Evolutionary conservation across 805 yeast species (phyloP), one percentile per base, ranked within the genome.

Genomic region (Candida dendrica): DNA sequence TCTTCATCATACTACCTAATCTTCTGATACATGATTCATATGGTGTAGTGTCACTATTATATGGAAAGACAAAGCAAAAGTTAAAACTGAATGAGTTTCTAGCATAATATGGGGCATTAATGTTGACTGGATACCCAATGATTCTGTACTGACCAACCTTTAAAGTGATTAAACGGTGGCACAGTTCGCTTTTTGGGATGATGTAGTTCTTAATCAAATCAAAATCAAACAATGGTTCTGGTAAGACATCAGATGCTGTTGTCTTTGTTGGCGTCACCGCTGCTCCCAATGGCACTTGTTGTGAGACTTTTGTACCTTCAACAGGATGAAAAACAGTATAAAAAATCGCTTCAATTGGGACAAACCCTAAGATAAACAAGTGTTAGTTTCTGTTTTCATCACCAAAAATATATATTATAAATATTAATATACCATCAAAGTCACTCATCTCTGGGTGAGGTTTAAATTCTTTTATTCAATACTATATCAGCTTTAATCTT

Each of bases 281-380:
- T 4, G 84, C 69, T 6, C 88, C 86, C 33, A 80, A 77, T 3
- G 98, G 98, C 0, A 88, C 95, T 59, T 93, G 96, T 53, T 84
- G 85, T 5, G 85, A 74, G 6, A 91, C 90, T 62, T 89, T 88
- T 0, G 98, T 83, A 1, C 98, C 98, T 55, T 89, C 95, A 0
- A 93, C 85, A 0, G 97, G 97, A 54, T 93, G 97, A 63, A 93
- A 93, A 0, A 86, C 87, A 0, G 96, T 80, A 60, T 87, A 93
- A 60, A 93, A 90, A 36, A 89, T 69, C 2, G 96, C 93, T 43
- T 77, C 71, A 15, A 93, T 88, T n/a, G 95, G 95, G 6, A 82
- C 84, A 56, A 90, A 89, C 17, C 95, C 96, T 60, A 55, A 8
- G 24, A 22, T 8, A 22, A 22, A 4, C 16, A 27, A 38, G 9